phyloP scores from a whole-genome alignment of 106 monocot species.

The Dendrobium catenatum region DNA sequence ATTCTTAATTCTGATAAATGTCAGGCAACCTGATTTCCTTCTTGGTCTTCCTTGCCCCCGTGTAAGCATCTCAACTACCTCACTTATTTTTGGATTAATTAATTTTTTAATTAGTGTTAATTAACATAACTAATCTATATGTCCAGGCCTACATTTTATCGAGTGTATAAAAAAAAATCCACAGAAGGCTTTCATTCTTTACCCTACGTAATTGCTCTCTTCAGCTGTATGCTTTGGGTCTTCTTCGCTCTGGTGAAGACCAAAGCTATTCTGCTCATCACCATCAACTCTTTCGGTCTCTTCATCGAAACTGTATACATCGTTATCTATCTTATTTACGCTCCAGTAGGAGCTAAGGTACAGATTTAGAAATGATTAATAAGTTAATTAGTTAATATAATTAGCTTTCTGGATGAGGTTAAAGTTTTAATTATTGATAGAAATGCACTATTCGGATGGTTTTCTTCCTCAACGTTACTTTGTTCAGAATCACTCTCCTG shows the following conservation, averaged over 20 bases:
- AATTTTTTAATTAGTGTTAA: background rate
- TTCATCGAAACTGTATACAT: constrained; percentile 63
- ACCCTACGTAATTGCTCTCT: constrained; percentile 52
- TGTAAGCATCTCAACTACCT: background rate
- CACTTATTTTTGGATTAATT: background rate
- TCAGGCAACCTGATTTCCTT: background rate
- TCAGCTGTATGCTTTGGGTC: constrained; percentile 69
- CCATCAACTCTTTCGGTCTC: constrained; percentile 58
- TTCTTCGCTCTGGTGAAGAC: constrained; percentile 51
- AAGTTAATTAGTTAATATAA: background rate
- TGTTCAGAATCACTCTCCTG: constrained; percentile 38
- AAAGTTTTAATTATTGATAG: background rate
- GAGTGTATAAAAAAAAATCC: constrained; percentile 44
- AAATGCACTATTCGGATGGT: constrained; percentile 15
- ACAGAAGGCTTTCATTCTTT: constrained; percentile 52
- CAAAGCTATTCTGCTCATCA: constrained; percentile 45
- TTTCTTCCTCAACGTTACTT: constrained; percentile 27
- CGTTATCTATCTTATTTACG: constrained; percentile 44
- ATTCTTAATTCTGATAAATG: background rate
- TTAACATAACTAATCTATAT: background rate
- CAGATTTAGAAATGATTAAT: background rate
- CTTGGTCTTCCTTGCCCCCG: background rate
- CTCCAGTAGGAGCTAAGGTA: constrained; percentile 39
- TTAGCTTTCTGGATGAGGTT: background rate
- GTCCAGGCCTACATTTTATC: constrained; percentile 52